Percentiles rank a stretch among this genome's conserved stretches.
These are phyloP conservation scores for Hyaloperonospora brassicae DNA, from an alignment of 352 stramenopile species.

Conservation along the genomic window DNA sequence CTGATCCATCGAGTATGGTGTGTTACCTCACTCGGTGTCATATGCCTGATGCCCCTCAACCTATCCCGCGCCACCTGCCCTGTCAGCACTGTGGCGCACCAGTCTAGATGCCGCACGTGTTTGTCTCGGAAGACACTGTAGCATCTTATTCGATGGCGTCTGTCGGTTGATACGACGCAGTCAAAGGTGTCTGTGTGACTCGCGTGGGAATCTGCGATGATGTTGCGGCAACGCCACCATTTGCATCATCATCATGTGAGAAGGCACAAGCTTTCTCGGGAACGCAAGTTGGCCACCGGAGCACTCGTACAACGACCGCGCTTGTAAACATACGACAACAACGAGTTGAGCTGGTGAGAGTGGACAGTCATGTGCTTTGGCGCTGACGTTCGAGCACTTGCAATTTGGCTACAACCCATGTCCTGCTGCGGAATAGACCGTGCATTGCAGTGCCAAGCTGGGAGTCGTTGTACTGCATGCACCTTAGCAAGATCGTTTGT, in stretches of 20 bases:
- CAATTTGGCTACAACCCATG: conserved; percentile 72
- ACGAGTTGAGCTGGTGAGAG: conserved; percentile 18
- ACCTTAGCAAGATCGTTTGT: too few relatives aligned
- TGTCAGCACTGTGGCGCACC: conserved; percentile 46
- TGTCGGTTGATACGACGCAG: not conserved
- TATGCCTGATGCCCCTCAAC: too few relatives aligned
- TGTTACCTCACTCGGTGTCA: too few relatives aligned
- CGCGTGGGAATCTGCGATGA: too few relatives aligned
- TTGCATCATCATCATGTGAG: too few relatives aligned
- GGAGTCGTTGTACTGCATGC: conserved; percentile 25
- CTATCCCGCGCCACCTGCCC: conserved; percentile 43
- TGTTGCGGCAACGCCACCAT: too few relatives aligned
- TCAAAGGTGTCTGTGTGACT: too few relatives aligned
- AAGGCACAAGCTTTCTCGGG: conserved; percentile 59
- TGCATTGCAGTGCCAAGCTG: conserved; percentile 89
- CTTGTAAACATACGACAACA: conserved; percentile 15
- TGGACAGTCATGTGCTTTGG: conserved; percentile 65
- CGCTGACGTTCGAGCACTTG: conserved; percentile 80
- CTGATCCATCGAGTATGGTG: too few relatives aligned
- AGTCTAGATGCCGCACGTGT: too few relatives aligned
- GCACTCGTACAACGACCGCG: conserved; percentile 58
- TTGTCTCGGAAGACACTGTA: conserved; percentile 36
- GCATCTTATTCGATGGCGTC: conserved; percentile 45
- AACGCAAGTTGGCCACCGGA: conserved; percentile 80
- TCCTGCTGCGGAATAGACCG: conserved; percentile 76